Evolutionary conservation across 2,329 filamentous ascomycete genomes (phyloP).

Genomic region (Alternaria sp.): DNA sequence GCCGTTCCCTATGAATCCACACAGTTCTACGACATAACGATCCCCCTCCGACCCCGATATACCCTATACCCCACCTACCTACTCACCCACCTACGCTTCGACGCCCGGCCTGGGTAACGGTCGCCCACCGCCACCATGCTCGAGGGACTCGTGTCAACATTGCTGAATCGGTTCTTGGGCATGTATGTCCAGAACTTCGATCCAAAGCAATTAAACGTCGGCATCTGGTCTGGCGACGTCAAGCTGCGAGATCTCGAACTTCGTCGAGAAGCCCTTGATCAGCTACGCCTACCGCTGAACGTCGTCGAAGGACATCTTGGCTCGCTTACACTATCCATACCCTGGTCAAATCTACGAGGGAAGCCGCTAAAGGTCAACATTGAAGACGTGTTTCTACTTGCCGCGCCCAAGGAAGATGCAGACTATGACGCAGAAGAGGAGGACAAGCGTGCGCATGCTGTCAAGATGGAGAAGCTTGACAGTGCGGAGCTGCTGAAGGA

Average conservation of each 20-base stretch:
- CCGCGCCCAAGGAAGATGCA: slow-evolving; percentile 93
- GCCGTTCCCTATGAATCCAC: slow-evolving; percentile 45
- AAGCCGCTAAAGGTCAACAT: slow-evolving; percentile 95
- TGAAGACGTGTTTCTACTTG: slow-evolving; percentile 94
- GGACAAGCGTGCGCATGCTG: slow-evolving; percentile 80
- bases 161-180: slow-evolving; percentile 98
- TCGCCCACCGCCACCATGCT: slow-evolving; percentile 76
- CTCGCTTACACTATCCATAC: slow-evolving; percentile 89
- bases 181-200: slow-evolving; percentile 99
- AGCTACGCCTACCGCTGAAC: slow-evolving; percentile 95
- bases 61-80: slow-evolving; percentile 18
- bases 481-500: slow-evolving; percentile 95
- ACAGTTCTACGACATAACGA: slow-evolving; percentile 42
- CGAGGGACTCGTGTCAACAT: slow-evolving; percentile 93
- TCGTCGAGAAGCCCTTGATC: slow-evolving; percentile 92
- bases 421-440: slow-evolving; percentile 95
- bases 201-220: slow-evolving; percentile 95
- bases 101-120: slow-evolving; percentile 77
- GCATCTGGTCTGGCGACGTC: slow-evolving; percentile 98
- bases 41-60: slow-evolving; percentile 29
- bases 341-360: slow-evolving; percentile 95
- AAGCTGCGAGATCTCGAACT: slow-evolving; percentile 93
- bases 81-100: slow-evolving; percentile 13
- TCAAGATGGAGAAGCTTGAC: slow-evolving; percentile 99
- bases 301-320: slow-evolving; percentile 95